These are phyloP conservation scores for Phialemonium atrogriseum DNA, from an alignment of 2,329 filamentous ascomycete genomes.

Conservation along the genomic window DNA sequence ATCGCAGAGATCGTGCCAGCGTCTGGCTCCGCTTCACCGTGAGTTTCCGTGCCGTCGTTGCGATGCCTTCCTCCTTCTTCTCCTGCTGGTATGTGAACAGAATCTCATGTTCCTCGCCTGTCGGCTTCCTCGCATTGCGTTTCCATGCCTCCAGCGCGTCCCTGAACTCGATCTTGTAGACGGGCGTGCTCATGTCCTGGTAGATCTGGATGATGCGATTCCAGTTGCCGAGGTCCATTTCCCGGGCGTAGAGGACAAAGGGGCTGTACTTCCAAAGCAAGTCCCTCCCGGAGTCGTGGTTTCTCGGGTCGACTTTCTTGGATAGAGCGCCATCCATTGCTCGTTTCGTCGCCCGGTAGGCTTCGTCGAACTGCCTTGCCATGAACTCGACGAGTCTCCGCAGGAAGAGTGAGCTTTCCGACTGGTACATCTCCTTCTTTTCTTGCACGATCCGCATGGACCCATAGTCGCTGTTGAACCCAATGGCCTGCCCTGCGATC, in stretches of 20 bases:
- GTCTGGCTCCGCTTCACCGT: slow-evolving; percentile 94
- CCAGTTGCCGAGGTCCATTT: slow-evolving; percentile 78
- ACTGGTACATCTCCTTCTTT: slow-evolving; percentile 82
- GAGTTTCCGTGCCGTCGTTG: slow-evolving; percentile 74
- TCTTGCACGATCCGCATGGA: slow-evolving; percentile 92
- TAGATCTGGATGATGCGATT: slow-evolving; percentile 71
- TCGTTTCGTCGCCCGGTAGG: slow-evolving; percentile 61
- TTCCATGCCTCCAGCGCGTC: slow-evolving; percentile 74
- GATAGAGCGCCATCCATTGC: slow-evolving; percentile 52
- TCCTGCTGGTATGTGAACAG: slow-evolving; percentile 85
- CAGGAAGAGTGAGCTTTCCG: slow-evolving; percentile 69
- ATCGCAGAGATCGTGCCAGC: slow-evolving; percentile 63
- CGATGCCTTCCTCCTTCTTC: slow-evolving; percentile 66
- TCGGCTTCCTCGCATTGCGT: slow-evolving; percentile 64
- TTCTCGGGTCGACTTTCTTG: slow-evolving; percentile 60
- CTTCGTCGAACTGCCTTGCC: slow-evolving; percentile 68
- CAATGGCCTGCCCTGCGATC: slow-evolving; percentile 35
- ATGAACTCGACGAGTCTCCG: slow-evolving; percentile 75
- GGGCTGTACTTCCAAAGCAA: slow-evolving; percentile 83
- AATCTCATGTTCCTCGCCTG: slow-evolving; percentile 70
- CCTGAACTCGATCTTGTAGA: slow-evolving; percentile 78
- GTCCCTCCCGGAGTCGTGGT: slow-evolving; percentile 64
- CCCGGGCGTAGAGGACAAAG: slow-evolving; percentile 78
- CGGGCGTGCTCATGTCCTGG: slow-evolving; percentile 62
- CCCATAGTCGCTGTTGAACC: slow-evolving; percentile 66